phyloP scores from a whole-genome alignment of 805 yeast genomes.

The Starmerella powellii region DNA sequence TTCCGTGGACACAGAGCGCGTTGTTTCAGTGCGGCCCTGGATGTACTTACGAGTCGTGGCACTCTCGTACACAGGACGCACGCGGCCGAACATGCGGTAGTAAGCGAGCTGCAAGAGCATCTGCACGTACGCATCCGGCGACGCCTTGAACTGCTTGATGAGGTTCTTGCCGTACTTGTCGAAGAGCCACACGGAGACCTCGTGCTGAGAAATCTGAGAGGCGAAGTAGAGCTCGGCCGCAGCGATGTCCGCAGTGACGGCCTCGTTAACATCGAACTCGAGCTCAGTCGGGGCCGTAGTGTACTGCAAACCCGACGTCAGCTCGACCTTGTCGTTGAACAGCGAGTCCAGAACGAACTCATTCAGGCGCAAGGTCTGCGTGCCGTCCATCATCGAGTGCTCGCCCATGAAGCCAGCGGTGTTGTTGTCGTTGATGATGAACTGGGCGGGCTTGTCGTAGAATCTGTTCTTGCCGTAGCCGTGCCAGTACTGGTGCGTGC shows the following conservation, averaged over 20 bases:
- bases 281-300: conserved; percentile 30
- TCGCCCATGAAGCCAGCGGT: conserved; percentile 89
- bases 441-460: conserved; percentile 84
- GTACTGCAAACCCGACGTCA: conserved; percentile 22
- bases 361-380: conserved; percentile 82
- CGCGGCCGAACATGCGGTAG: conserved; percentile 65
- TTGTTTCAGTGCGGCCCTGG: conserved; percentile 90
- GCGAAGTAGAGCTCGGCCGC: conserved; percentile 48
- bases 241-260: conserved; percentile 39
- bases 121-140: conserved; percentile 91
- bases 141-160: conserved; percentile 70
- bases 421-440: conserved; percentile 70
- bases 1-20: conserved; percentile 69
- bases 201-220: conserved; percentile 49
- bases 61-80: conserved; percentile 87
- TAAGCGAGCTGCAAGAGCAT: conserved; percentile 84
- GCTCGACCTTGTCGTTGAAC: conserved; percentile 36
- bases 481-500: conserved; percentile 81
- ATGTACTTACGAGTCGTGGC: conserved; percentile 85
- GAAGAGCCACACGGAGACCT: conserved; percentile 67
- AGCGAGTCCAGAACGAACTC: conserved; percentile 56
- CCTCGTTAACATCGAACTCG: conserved; percentile 45
- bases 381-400: conserved; percentile 97
- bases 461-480: conserved; percentile 88
- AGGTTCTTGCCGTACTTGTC: conserved; percentile 74